Evolutionary conservation across 2,329 filamentous ascomycete species (phyloP).

Genomic region (Colletotrichum godetiae): DNA sequence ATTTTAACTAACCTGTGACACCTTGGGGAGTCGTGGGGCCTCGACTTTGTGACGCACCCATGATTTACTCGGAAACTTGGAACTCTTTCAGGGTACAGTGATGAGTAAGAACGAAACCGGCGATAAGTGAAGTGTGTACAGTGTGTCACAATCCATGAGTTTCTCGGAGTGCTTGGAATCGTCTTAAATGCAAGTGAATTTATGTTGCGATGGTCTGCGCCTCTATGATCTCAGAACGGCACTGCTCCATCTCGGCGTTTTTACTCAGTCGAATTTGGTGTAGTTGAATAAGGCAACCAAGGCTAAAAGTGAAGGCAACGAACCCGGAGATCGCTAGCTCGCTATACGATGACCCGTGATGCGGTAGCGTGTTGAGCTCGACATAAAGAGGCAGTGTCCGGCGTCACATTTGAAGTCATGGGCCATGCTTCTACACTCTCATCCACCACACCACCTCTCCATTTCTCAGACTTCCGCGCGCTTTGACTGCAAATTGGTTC

Average conservation of each 20-base stretch:
- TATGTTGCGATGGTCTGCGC: too few relatives aligned
- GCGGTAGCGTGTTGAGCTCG: not conserved
- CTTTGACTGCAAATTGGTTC: not conserved
- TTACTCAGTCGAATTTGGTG: too few relatives aligned
- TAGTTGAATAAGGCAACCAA: not conserved
- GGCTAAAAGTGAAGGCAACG: not conserved
- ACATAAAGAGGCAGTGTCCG: not conserved
- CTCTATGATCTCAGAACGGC: too few relatives aligned
- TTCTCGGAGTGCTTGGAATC: not conserved
- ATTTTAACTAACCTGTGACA: not conserved
- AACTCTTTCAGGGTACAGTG: not conserved
- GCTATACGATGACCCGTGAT: not conserved
- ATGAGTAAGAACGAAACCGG: not conserved
- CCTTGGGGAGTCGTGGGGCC: not conserved
- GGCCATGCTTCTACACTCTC: not conserved
- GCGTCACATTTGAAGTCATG: not conserved
- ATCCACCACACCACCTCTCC: not conserved
- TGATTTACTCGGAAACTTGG: not conserved
- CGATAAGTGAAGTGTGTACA: not conserved
- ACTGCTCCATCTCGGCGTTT: too few relatives aligned
- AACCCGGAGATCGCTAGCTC: not conserved
- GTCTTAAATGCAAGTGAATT: not conserved
- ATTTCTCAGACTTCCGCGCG: not conserved
- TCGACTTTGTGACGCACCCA: not conserved
- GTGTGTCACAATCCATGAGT: too few relatives aligned